These are phyloP conservation scores for Brachypodium distachyon DNA, from an alignment of 202 grass and related monocot genomes.

Conservation along the genomic window DNA sequence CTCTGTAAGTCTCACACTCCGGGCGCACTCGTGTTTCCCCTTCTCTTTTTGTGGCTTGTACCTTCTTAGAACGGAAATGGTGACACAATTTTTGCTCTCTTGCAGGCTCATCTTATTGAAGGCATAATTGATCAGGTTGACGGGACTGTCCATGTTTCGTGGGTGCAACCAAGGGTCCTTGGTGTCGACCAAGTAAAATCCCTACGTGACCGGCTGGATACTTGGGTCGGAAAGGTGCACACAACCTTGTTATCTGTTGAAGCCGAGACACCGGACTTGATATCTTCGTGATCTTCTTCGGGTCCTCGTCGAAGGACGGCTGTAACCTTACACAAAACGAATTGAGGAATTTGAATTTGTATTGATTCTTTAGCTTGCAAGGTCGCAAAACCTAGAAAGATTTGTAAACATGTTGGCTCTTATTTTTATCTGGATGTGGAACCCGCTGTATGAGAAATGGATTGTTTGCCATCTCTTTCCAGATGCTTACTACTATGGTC, in stretches of 20 bases:
- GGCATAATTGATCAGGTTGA: conserved; percentile 86
- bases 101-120: conserved; percentile 82
- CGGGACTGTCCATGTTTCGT: conserved; percentile 55
- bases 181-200: conserved; percentile 67
- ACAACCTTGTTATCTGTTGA: conserved; percentile 60
- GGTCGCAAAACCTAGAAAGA: not conserved
- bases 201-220: conserved; percentile 52
- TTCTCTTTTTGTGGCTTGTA: not conserved
- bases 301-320: not conserved
- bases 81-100: not conserved
- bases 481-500: too few relatives aligned
- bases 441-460: not conserved
- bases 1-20: conserved; percentile 34
- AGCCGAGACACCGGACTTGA: conserved; percentile 75
- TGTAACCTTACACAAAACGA: not conserved
- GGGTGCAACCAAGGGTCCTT: conserved; percentile 78
- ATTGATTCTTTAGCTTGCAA: not conserved
- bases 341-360: not conserved
- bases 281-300: conserved; percentile 35
- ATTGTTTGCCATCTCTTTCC: not conserved
- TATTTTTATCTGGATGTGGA: not conserved
- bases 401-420: not conserved
- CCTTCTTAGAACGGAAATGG: not conserved
- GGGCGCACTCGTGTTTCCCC: not conserved
- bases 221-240: conserved; percentile 65